Evolutionary conservation across 257 asterid genomes (phyloP), one percentile per base, ranked within the genome.

Genomic region (Gentiana macrophylla): DNA sequence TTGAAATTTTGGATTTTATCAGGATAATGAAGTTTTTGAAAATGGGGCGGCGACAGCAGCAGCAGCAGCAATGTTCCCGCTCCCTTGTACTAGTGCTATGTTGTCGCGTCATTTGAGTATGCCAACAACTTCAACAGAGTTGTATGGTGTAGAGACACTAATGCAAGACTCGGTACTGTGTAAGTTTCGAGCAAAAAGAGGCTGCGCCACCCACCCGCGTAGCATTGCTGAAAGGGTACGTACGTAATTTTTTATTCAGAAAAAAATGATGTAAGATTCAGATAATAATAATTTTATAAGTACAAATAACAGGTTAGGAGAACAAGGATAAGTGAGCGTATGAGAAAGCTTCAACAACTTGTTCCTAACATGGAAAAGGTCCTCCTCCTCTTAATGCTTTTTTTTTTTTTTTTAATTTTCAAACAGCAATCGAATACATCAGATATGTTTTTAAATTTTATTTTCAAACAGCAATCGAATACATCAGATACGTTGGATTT

Each of bases 361-460:
- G 96, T 87, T 36, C 96, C 96, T 12, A 87, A 87, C 52, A 87
- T 87, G 96, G 96, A 87, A 57, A 87, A 84, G 85, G 96, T 78
- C 24, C 24, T 24, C 24, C 24, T 24, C 24, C 24, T 24, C 24
- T 24, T 24, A 24, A 24, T 24, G 24, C 24, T 24, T 24, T 24
- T 24, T 24, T 24, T 24, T 24, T 24, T 24, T 24, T n/a, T n/a
- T n/a, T n/a, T n/a, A n/a, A 24, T 24, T 24, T 24, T 24, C 24
- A 24, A 24, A 24, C 24, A 24, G 24, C 24, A 24, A 24, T 24
- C 24, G 24, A 24, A 24, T 0, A 24, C 1, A 0, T 24, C 1
- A 24, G 24, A 24, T 24, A 24, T 24, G 24, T 24, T 24, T 24
- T 24, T 24, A 24, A n/a, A n/a, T n/a, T 24, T 24, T 24, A 24